Percentiles rank a stretch among this genome's conserved stretches.
These are phyloP conservation scores for Solanum commersonii DNA, from an alignment of 257 asterid genomes.

Conservation along the genomic window DNA sequence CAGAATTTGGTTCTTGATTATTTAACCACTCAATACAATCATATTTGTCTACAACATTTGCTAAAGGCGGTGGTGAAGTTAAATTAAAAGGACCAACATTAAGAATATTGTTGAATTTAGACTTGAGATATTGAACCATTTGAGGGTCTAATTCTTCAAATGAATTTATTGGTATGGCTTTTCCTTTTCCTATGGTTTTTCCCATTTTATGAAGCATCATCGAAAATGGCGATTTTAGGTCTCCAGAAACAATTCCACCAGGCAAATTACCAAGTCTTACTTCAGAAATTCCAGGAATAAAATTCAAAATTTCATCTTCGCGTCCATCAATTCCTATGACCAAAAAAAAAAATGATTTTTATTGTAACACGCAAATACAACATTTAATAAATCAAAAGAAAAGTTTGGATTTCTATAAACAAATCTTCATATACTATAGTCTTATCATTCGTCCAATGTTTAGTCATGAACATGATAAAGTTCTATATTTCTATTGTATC, in stretches of 20 bases:
- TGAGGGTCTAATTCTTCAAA: slow-evolving; percentile 62
- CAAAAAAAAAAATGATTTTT: neutral
- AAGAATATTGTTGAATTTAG: slow-evolving; percentile 40
- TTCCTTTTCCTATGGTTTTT: slow-evolving; percentile 19
- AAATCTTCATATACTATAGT: neutral
- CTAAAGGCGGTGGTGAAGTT: slow-evolving; percentile 7
- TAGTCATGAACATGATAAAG: too few relatives aligned
- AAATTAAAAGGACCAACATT: slow-evolving; percentile 53
- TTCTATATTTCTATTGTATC: neutral
- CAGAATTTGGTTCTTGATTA: slow-evolving; percentile 21
- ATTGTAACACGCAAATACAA: too few relatives aligned
- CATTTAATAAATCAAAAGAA: too few relatives aligned
- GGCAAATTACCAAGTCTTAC: slow-evolving; percentile 35
- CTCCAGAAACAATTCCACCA: slow-evolving; percentile 18
- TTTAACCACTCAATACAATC: slow-evolving; percentile 57
- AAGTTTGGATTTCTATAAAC: too few relatives aligned
- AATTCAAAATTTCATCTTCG: slow-evolving; percentile 24
- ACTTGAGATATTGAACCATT: slow-evolving; percentile 29
- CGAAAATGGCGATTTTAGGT: slow-evolving; percentile 24
- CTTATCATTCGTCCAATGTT: too few relatives aligned
- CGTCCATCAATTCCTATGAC: slow-evolving; percentile 4
- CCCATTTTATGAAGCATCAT: slow-evolving; percentile 42
- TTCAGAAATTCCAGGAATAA: slow-evolving; percentile 46
- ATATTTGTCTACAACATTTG: slow-evolving; percentile 2
- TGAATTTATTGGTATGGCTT: slow-evolving; percentile 50